Percentiles rank a stretch among this genome's conserved stretches.
Conservation (phyloP, 2,329 filamentous ascomycete genomes). For the Hymenoscyphus scutula region DNA sequence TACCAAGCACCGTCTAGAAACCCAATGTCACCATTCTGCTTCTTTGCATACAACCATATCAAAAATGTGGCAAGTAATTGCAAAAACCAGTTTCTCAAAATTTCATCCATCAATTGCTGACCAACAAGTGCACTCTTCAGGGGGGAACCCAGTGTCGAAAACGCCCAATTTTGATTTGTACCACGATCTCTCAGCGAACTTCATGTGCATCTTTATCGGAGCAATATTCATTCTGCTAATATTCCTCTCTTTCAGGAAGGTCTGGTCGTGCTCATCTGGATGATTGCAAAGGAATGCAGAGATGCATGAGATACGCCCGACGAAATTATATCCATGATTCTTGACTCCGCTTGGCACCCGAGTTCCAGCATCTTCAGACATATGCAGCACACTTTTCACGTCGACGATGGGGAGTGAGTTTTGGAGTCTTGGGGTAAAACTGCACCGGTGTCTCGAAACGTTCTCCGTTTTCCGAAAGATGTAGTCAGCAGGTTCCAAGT, state of each 20-base stretch:
- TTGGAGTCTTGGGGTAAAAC: too few species aligned
- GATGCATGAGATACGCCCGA: neutral
- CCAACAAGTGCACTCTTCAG: neutral
- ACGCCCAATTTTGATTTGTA: constrained; percentile 4
- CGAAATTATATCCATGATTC: neutral
- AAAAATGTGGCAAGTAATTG: neutral
- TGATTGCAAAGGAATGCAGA: neutral
- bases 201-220: neutral
- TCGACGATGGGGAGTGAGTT: neutral
- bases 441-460: too few species aligned
- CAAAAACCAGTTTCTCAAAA: constrained; percentile 1
- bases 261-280: neutral
- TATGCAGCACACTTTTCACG: neutral
- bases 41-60: neutral
- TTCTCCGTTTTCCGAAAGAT: neutral
- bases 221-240: neutral
- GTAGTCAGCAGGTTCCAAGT: neutral
- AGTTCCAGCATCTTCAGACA: neutral
- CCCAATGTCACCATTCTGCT: neutral
- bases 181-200: neutral
- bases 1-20: neutral
- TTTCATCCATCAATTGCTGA: neutral
- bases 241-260: neutral
- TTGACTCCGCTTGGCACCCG: neutral
- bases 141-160: neutral